Conservation (phyloP, 2,329 filamentous ascomycete genomes). For the Chalaropsis ovoidea region DNA sequence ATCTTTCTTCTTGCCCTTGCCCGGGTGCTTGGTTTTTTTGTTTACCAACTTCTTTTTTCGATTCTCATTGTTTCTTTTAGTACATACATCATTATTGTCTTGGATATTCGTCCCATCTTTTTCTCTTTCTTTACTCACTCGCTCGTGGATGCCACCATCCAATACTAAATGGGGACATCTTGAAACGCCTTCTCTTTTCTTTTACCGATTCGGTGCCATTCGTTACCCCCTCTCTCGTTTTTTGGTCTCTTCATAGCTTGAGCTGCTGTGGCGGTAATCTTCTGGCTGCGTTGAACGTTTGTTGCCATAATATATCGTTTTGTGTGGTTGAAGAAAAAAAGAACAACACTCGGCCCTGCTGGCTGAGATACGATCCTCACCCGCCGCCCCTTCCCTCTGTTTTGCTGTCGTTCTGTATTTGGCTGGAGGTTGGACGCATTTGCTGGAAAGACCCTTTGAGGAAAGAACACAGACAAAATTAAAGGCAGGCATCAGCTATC, state of each 20-base stretch:
- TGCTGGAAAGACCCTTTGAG: background rate
- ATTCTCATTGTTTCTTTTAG: background rate
- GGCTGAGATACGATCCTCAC: background rate
- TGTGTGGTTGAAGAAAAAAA: conserved; percentile 2
- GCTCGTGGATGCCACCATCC: conserved; percentile 27
- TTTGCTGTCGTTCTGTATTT: background rate
- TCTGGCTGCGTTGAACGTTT: conserved; percentile 21
- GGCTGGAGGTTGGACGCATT: background rate
- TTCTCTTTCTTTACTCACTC: conserved; percentile 22
- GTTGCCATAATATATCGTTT: background rate
- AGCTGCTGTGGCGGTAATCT: conserved; percentile 4
- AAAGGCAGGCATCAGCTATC: background rate
- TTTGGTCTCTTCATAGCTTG: conserved; percentile 12
- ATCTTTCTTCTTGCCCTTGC: conserved; percentile 21
- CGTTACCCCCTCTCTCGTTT: conserved; percentile 18
- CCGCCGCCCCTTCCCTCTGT: background rate
- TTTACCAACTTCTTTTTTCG: background rate
- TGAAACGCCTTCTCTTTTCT: conserved; percentile 21
- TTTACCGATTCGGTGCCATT: conserved; percentile 18
- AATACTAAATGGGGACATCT: conserved; percentile 18
- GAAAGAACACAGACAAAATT: background rate
- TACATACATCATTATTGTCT: conserved; percentile 28
- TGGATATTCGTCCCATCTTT: conserved; percentile 29
- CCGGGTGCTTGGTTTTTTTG: background rate
- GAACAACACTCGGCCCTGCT: background rate